Conservation (phyloP, 345 rosid species). For the Sisymbrium altissimum region DNA sequence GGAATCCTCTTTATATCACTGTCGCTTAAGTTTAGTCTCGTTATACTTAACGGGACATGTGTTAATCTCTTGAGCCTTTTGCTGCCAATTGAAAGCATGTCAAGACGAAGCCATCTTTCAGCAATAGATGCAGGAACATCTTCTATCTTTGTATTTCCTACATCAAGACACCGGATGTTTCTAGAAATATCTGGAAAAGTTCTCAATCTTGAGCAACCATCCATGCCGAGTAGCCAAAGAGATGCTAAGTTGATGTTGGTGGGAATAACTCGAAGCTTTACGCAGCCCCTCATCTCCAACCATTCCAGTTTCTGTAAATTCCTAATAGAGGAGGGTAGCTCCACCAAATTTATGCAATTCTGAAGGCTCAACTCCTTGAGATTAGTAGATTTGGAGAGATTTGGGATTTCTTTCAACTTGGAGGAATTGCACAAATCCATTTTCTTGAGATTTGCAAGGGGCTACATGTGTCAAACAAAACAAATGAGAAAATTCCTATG, state of each 20-base stretch:
- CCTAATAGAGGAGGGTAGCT: background rate
- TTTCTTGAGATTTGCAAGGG: constrained; percentile 4
- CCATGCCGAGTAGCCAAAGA: background rate
- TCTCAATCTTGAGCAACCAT: background rate
- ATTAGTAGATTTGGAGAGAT: constrained; percentile 14
- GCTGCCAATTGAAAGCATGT: background rate
- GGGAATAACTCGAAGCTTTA: background rate
- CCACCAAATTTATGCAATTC: constrained; percentile 8
- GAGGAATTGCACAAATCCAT: background rate
- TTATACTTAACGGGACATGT: background rate
- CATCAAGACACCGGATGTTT: background rate
- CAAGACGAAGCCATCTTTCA: background rate
- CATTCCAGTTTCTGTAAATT: background rate
- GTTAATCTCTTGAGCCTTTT: background rate
- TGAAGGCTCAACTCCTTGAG: background rate
- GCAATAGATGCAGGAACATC: background rate
- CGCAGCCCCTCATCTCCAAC: background rate
- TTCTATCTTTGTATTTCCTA: background rate
- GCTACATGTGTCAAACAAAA: constrained; percentile 2
- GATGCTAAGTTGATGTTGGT: background rate
- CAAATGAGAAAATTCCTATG: background rate
- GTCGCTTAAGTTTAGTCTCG: background rate
- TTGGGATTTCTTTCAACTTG: constrained; percentile 6
- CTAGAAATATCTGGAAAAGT: background rate
- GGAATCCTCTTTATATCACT: background rate